Evolutionary conservation across 2,329 filamentous ascomycete species (phyloP).

Genomic region (Alternaria rosae): DNA sequence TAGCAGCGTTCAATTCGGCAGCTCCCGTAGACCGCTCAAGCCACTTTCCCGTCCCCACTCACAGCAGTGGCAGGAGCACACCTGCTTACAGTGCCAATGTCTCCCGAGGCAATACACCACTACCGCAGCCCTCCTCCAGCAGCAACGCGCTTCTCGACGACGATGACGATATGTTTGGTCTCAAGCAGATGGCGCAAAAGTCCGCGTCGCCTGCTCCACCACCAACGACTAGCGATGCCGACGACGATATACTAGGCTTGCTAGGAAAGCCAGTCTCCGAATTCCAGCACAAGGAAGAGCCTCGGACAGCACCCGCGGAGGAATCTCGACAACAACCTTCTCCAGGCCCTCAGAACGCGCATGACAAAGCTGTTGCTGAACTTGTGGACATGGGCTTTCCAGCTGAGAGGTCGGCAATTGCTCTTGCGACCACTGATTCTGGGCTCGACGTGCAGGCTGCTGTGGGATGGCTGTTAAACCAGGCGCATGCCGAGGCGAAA

Average conservation of each 20-base stretch:
- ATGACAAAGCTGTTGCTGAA: conserved; percentile 84
- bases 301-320: conserved; percentile 15
- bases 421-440: conserved; percentile 79
- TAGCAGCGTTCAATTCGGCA: conserved; percentile 67
- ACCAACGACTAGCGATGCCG: conserved; percentile 28
- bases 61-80: conserved; percentile 52
- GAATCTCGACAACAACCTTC: conserved; percentile 23
- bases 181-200: conserved; percentile 68
- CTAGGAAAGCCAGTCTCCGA: conserved; percentile 66
- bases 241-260: conserved; percentile 70
- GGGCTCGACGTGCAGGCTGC: conserved; percentile 84
- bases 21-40: conserved; percentile 67
- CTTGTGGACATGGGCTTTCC: conserved; percentile 95
- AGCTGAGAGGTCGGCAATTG: conserved; percentile 79
- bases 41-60: conserved; percentile 60
- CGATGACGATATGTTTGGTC: conserved; percentile 85
- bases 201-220: conserved; percentile 31
- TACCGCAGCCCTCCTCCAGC: conserved; percentile 26
- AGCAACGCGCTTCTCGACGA: conserved; percentile 61
- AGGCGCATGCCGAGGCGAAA: conserved; percentile 84
- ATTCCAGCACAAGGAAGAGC: conserved; percentile 48
- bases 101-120: conserved; percentile 39
- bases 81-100: conserved; percentile 41
- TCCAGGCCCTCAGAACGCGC: conserved; percentile 55
- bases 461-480: conserved; percentile 87